Conservation (phyloP, 371 early-diverging fungal species). For the Mucor ambiguus region DNA sequence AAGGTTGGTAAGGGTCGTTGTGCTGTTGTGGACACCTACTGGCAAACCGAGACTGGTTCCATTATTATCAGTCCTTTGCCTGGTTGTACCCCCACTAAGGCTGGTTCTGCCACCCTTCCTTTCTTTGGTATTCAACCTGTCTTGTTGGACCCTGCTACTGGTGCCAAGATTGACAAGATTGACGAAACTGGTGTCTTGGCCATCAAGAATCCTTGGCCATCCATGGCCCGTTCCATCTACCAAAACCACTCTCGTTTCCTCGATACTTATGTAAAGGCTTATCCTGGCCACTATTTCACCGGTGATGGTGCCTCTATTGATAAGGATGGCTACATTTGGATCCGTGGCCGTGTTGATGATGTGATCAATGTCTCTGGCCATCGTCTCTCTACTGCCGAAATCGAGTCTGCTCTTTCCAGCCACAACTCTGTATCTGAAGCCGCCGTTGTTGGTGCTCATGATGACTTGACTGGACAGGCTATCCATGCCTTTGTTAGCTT, state of each 20-base stretch:
- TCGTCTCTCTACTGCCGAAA: constrained; percentile 93
- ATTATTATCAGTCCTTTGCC: constrained; percentile 92
- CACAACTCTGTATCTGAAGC: constrained; percentile 86
- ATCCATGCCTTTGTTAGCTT: constrained; percentile 76
- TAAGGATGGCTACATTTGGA: constrained; percentile 93
- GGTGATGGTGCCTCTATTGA: constrained; percentile 89
- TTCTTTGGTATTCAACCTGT: constrained; percentile 94
- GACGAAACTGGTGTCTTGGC: constrained; percentile 89
- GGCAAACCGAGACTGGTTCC: constrained; percentile 96
- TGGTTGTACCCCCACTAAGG: constrained; percentile 82
- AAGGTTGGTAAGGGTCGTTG: constrained; percentile 84
- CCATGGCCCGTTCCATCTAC: constrained; percentile 92
- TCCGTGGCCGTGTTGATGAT: constrained; percentile 93
- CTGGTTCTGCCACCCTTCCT: constrained; percentile 94
- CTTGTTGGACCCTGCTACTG: constrained; percentile 80
- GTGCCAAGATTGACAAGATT: constrained; percentile 67
- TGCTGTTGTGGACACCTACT: constrained; percentile 95
- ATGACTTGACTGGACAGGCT: constrained; percentile 90
- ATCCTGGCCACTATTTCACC: constrained; percentile 88
- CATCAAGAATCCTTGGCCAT: constrained; percentile 89
- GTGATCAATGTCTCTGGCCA: constrained; percentile 98
- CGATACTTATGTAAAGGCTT: constrained; percentile 87
- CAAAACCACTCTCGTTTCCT: constrained; percentile 88
- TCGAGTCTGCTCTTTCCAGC: constrained; percentile 82
- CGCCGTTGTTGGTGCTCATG: constrained; percentile 92